Conservation (phyloP, 805 yeast species). For the Candida silvatica region DNA sequence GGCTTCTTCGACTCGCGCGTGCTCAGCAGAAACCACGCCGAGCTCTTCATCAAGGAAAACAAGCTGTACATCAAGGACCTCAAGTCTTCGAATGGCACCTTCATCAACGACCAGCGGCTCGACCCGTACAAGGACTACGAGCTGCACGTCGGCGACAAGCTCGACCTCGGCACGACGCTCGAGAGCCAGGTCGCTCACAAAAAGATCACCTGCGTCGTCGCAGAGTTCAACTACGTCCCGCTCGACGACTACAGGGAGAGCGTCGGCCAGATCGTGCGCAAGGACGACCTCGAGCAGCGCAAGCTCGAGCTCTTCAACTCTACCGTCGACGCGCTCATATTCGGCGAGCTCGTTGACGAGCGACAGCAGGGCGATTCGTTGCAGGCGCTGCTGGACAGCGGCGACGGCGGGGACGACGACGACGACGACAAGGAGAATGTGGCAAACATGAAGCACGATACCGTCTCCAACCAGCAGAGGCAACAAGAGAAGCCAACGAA, state of each 20-base stretch:
- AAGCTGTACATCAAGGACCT: slow-evolving; percentile 71
- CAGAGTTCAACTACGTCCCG: slow-evolving; percentile 55
- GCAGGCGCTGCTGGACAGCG: slow-evolving; percentile 11
- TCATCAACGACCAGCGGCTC: slow-evolving; percentile 68
- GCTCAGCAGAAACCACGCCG: slow-evolving; percentile 89
- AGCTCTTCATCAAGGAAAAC: slow-evolving; percentile 60
- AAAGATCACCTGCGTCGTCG: slow-evolving; percentile 79
- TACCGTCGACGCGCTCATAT: slow-evolving; percentile 27
- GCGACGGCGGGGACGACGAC: slow-evolving; percentile 25
- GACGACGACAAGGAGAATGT: slow-evolving; percentile 12
- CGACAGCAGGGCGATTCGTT: slow-evolving; percentile 19
- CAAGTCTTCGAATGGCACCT: slow-evolving; percentile 92
- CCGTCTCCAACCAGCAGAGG: no score
- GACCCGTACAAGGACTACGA: slow-evolving; percentile 55
- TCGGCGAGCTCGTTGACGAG: slow-evolving; percentile 27
- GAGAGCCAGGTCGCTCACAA: slow-evolving; percentile 63
- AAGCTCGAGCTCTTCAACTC: slow-evolving; percentile 25
- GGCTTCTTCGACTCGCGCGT: slow-evolving; percentile 95
- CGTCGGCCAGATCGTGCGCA: slow-evolving; percentile 17
- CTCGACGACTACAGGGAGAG: slow-evolving; percentile 22
- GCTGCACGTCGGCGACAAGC: slow-evolving; percentile 69
- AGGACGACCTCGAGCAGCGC: slow-evolving; percentile 18
- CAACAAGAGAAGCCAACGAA: background rate
- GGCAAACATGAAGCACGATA: background rate
- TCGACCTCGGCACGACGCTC: slow-evolving; percentile 92